Evolutionary conservation across 306 rosid species (phyloP), one percentile per base, ranked within the genome.

Genomic region (Prunus mira): DNA sequence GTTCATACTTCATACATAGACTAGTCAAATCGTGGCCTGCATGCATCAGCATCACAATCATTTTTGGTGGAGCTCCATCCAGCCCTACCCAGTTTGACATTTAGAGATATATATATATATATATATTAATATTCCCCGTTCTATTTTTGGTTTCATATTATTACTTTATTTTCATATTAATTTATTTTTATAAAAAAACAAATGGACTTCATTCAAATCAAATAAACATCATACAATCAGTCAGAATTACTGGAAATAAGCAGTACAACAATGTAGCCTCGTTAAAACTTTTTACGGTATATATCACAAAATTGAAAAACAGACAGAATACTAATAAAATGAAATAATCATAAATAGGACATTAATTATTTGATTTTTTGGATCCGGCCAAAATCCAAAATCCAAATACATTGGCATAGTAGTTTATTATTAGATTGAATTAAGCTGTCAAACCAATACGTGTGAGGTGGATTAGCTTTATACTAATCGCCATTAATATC

Each of bases 401-500:
- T 7, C 43, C 43, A 4, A 13, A 51, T 15, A 51, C 19, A 51
- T 51, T 17, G 56, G 7, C 56, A 47, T 13, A 51, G 6, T 51
- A 15, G 41, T 34, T 34, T 60, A 60, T n/a, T 14, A 17, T 51
- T 55, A 18, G 61, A 6, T 55, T 55, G 61, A 6, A 55, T 9
- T 56, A 18, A 52, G 7, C 19, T 46, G 38, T 68, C 67, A 63
- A 63, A 18, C 13, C 12, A 30, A 15, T 17, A 30, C 13, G 15
- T 2, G 17, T 62, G n/a, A 12, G 30, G n/a, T 70, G 28, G 74
- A 6, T 54, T 71, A 32, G 52, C 65, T 55, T 54, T 55, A 12
- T 54, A 34, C 51, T 54, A 13, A 71, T n/a, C 75, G 65, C 65
- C 75, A 71, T 34, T 20, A 34, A 34, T 34, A 71, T 73, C 12